Evolutionary conservation across 2,329 filamentous ascomycete species (phyloP).

Genomic region (Dactylonectria estremocensis): DNA sequence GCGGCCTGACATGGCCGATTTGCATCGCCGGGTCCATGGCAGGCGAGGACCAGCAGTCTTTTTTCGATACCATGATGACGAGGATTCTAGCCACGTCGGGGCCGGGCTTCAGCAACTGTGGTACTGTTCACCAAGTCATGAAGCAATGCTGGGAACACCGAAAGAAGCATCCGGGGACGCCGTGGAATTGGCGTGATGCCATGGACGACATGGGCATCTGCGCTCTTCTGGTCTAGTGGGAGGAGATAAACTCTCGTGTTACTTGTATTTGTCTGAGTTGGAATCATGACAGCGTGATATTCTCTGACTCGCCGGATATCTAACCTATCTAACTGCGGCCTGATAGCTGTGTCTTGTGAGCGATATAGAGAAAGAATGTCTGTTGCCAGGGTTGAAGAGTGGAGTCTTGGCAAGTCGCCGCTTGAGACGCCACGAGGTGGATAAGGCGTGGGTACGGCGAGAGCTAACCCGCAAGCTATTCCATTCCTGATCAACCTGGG

Average conservation of each 20-base stretch:
- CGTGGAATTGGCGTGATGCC: constrained; percentile 10
- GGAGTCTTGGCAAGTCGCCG: neutral
- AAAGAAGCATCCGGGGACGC: neutral
- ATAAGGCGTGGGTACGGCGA: neutral
- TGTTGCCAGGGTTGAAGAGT: neutral
- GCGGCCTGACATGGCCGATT: constrained; percentile 36
- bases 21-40: constrained; percentile 38
- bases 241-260: neutral
- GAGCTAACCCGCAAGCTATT: neutral
- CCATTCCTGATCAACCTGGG: neutral
- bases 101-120: constrained; percentile 38
- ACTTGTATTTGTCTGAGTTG: neutral
- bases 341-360: neutral
- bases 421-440: neutral
- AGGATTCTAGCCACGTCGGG: constrained; percentile 22
- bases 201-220: constrained; percentile 12
- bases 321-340: neutral
- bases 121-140: constrained; percentile 34
- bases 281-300: neutral
- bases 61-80: constrained; percentile 33
- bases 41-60: constrained; percentile 25
- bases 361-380: neutral
- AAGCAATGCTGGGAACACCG: constrained; percentile 34
- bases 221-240: constrained; percentile 13
- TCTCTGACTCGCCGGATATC: neutral